Conservation (phyloP, 108 stramenopile species). For the Cyclotella sp. region DNA sequence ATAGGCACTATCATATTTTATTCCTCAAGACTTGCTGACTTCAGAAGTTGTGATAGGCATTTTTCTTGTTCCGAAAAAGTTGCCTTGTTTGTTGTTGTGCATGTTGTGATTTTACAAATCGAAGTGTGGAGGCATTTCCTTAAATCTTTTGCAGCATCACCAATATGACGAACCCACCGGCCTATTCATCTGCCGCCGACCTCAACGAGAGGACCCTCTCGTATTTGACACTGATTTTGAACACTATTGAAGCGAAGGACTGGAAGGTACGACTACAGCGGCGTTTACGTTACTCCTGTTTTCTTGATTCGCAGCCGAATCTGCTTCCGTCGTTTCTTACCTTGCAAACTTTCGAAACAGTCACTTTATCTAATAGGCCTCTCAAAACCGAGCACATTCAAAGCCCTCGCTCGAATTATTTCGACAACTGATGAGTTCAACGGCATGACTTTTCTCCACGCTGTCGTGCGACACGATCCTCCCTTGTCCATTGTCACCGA, state of each 20-base stretch:
- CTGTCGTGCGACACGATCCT: slow-evolving; percentile 28
- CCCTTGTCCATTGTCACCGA: slow-evolving; percentile 25
- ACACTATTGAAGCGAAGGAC: slow-evolving; percentile 15
- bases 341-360: not conserved
- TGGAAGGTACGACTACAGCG: slow-evolving; percentile 1
- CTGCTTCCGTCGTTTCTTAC: too few species aligned
- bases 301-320: not conserved
- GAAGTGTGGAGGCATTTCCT: too few species aligned
- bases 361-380: slow-evolving; percentile 3
- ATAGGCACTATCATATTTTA: too few species aligned
- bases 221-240: slow-evolving; percentile 4
- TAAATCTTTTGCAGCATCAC: not conserved
- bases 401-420: slow-evolving; percentile 25
- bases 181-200: not conserved
- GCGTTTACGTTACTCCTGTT: not conserved
- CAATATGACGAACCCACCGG: slow-evolving; percentile 3
- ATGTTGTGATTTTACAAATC: too few species aligned
- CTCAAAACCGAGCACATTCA: slow-evolving; percentile 15
- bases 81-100: too few species aligned
- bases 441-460: slow-evolving; percentile 51
- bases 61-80: too few species aligned
- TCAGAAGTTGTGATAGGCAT: too few species aligned
- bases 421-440: slow-evolving; percentile 32
- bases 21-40: too few species aligned
- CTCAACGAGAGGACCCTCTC: slow-evolving; percentile 11